Conservation (phyloP, 257 asterid genomes). For the Parsonsia alboflavescens region DNA sequence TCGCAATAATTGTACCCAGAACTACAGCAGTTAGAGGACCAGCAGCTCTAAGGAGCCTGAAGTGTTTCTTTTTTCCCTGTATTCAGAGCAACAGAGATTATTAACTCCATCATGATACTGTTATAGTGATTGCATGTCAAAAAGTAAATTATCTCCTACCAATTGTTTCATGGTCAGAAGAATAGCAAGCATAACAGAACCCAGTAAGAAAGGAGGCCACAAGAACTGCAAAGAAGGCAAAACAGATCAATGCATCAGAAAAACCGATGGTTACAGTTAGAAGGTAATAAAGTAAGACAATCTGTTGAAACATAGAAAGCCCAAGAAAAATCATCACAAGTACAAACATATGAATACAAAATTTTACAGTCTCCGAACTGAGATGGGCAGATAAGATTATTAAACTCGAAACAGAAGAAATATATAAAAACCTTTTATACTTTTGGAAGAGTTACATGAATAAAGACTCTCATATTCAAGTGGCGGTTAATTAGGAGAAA, state of each 20-base stretch:
- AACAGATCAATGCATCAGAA: neutral
- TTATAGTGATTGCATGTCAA: conserved; percentile 5
- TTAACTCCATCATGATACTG: conserved; percentile 14
- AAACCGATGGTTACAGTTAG: neutral
- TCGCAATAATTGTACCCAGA: conserved; percentile 70
- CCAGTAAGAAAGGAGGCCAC: conserved; percentile 96
- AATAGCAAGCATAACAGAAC: conserved; percentile 65
- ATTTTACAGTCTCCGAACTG: neutral
- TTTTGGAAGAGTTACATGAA: neutral
- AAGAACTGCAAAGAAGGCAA: conserved; percentile 47
- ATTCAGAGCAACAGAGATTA: conserved; percentile 25
- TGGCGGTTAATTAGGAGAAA: neutral
- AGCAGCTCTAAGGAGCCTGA: conserved; percentile 80
- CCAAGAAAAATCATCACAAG: neutral
- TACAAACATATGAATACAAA: neutral
- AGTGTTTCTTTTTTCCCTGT: conserved; percentile 71
- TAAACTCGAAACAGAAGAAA: neutral
- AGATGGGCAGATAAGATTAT: neutral
- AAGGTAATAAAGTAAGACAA: neutral
- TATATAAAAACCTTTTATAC: neutral
- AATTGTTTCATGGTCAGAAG: conserved; percentile 83
- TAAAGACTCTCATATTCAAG: neutral
- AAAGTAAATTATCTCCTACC: conserved; percentile 41
- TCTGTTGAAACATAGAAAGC: neutral
- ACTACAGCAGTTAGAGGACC: conserved; percentile 98